Percentiles rank a stretch among this genome's conserved stretches.
Conservation (phyloP, 1,139 yeast species). For the Debaryomyces robertsiae region DNA sequence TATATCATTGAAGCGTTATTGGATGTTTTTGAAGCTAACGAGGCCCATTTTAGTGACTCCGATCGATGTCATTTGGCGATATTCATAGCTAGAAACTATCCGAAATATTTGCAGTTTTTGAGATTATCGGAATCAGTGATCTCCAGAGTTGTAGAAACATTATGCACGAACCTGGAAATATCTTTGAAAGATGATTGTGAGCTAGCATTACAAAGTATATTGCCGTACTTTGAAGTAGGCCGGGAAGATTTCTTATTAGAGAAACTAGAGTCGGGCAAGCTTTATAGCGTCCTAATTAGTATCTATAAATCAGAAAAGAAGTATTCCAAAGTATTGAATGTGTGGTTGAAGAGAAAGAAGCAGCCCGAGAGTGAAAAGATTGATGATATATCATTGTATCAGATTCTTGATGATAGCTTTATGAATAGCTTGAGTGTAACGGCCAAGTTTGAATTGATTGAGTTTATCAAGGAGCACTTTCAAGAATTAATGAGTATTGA, state of each 20-base stretch:
- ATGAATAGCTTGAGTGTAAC: slow-evolving; percentile 26
- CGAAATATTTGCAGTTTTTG: slow-evolving; percentile 79
- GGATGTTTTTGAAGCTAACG: slow-evolving; percentile 48
- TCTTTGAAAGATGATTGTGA: slow-evolving; percentile 63
- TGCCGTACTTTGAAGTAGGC: slow-evolving; percentile 63
- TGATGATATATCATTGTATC: slow-evolving; percentile 20
- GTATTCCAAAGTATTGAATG: slow-evolving; percentile 49
- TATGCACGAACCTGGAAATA: slow-evolving; percentile 49
- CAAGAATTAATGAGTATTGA: slow-evolving; percentile 35
- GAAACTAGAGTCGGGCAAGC: slow-evolving; percentile 55
- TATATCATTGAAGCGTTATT: slow-evolving; percentile 65
- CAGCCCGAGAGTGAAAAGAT: slow-evolving; percentile 4
- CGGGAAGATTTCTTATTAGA: slow-evolving; percentile 50
- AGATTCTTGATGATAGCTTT: slow-evolving; percentile 45
- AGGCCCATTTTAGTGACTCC: slow-evolving; percentile 28
- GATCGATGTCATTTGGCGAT: slow-evolving; percentile 55
- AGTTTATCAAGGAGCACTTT: slow-evolving; percentile 42
- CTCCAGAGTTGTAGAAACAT: slow-evolving; percentile 46
- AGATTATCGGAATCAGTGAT: slow-evolving; percentile 63
- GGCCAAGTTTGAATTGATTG: slow-evolving; percentile 37
- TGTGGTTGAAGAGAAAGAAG: slow-evolving; percentile 32
- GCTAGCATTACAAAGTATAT: slow-evolving; percentile 66
- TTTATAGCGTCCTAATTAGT: slow-evolving; percentile 58
- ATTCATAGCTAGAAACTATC: slow-evolving; percentile 73
- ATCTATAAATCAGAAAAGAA: slow-evolving; percentile 57